Conservation (phyloP, 2,329 filamentous ascomycete genomes). For the Xylariaceae sp. region DNA sequence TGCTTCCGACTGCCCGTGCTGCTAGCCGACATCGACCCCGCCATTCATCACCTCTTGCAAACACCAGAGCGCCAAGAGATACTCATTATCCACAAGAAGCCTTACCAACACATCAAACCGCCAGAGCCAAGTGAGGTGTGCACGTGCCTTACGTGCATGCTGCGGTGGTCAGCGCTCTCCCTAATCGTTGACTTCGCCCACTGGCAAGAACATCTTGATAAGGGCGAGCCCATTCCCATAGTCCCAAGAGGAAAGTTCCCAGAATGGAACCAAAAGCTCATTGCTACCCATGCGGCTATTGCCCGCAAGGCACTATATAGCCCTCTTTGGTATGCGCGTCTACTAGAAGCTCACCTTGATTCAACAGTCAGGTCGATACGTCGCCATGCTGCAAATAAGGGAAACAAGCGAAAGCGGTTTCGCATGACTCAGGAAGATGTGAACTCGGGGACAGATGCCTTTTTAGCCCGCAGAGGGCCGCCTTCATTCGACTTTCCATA, state of each 20-base stretch:
- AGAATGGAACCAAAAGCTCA: constrained; percentile 56
- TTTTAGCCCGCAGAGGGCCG: constrained; percentile 57
- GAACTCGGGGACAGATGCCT: constrained; percentile 53
- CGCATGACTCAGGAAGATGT: constrained; percentile 53
- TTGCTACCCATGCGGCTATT: constrained; percentile 49
- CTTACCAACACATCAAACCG: constrained; percentile 57
- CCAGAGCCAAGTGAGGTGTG: constrained; percentile 56
- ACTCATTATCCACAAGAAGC: constrained; percentile 53
- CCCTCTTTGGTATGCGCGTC: constrained; percentile 56
- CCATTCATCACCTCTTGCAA: constrained; percentile 34
- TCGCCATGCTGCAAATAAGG: constrained; percentile 55
- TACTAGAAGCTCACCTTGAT: constrained; percentile 55
- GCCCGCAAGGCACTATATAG: constrained; percentile 53
- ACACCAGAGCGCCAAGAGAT: constrained; percentile 49
- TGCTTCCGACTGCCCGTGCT: constrained; percentile 58
- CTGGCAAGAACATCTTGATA: constrained; percentile 60
- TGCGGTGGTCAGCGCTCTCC: constrained; percentile 62
- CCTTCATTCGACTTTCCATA: constrained; percentile 59
- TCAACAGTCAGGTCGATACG: constrained; percentile 53
- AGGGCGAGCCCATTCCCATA: constrained; percentile 57
- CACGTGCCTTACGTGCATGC: constrained; percentile 61
- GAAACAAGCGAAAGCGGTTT: constrained; percentile 53
- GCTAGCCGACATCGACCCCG: constrained; percentile 43
- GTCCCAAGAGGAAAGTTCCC: constrained; percentile 54
- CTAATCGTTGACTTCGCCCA: constrained; percentile 61